These are phyloP conservation scores for Coelastrella sp. DNA, from an alignment of 139 green algal species.

Conservation along the genomic window DNA sequence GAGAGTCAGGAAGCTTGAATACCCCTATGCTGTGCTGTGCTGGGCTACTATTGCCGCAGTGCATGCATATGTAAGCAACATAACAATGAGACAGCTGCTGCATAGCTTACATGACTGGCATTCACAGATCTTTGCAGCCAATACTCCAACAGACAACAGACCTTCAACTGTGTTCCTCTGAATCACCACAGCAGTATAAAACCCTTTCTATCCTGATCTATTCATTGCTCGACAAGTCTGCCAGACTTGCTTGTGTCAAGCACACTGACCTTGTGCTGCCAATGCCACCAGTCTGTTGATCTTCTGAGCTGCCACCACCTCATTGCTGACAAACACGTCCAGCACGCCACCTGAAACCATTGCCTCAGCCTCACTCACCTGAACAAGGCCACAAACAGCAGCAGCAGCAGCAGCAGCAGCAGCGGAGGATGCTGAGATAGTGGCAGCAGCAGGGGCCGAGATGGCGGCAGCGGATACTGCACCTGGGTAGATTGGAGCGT, in stretches of 20 bases:
- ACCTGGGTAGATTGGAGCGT: not conserved
- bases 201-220: no score
- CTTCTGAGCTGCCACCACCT: conserved; percentile 58
- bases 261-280: conserved; percentile 42
- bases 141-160: no score
- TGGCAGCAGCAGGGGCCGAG: not conserved
- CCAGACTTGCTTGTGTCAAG: no score
- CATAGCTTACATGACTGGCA: no score
- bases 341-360: conserved; percentile 58
- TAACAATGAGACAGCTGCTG: no score
- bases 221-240: no score
- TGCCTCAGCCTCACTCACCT: conserved; percentile 61
- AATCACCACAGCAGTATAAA: not conserved
- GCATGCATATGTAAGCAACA: no score
- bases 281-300: conserved; percentile 54
- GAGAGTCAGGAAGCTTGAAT: no score
- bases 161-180: not conserved
- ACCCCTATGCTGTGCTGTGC: not conserved
- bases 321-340: conserved; percentile 62
- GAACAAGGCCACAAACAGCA: not conserved
- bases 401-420: conserved; percentile 1
- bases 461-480: not conserved
- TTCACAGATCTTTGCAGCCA: no score
- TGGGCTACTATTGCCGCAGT: not conserved
- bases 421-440: not conserved